These are phyloP conservation scores for Trifolium repens DNA, from an alignment of 306 rosid genomes.

Conservation along the genomic window DNA sequence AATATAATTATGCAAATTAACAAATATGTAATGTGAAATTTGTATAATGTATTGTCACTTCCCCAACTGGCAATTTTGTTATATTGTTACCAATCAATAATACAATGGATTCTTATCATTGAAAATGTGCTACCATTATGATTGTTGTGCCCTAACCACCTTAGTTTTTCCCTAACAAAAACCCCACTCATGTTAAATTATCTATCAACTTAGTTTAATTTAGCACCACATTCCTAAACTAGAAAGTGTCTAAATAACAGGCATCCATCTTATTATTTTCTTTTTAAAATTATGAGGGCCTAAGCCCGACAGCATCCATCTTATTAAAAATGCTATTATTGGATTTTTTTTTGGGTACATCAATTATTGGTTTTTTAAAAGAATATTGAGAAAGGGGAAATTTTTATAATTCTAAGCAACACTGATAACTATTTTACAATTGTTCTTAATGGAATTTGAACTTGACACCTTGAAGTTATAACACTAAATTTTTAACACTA, in stretches of 20 bases:
- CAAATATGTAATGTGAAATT: background rate
- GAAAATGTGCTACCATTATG: slow-evolving; percentile 33
- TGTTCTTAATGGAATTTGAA: too few relatives aligned
- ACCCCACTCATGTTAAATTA: slow-evolving; percentile 22
- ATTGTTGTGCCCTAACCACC: slow-evolving; percentile 40
- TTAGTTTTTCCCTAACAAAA: slow-evolving; percentile 10
- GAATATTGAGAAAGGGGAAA: too few relatives aligned
- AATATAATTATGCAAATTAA: slow-evolving; percentile 10
- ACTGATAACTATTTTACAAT: too few relatives aligned
- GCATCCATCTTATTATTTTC: too few relatives aligned
- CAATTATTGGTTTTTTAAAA: too few relatives aligned
- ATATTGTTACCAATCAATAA: slow-evolving; percentile 42
- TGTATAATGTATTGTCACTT: slow-evolving; percentile 39
- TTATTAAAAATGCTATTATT: too few relatives aligned
- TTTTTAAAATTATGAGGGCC: too few relatives aligned
- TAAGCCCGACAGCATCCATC: too few relatives aligned
- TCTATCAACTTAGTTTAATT: background rate
- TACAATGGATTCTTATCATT: slow-evolving; percentile 37
- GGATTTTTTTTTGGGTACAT: too few relatives aligned
- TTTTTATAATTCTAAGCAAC: too few relatives aligned
- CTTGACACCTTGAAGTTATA: too few relatives aligned
- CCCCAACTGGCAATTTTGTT: slow-evolving; percentile 48
- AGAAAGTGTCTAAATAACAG: background rate
- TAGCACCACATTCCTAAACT: background rate
- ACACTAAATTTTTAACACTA: too few relatives aligned